A percentile compares a stretch with the other conserved stretches of the same genome.
These are phyloP conservation scores for Monilinia laxa DNA, from an alignment of 2,329 filamentous ascomycete species.

Conservation along the genomic window DNA sequence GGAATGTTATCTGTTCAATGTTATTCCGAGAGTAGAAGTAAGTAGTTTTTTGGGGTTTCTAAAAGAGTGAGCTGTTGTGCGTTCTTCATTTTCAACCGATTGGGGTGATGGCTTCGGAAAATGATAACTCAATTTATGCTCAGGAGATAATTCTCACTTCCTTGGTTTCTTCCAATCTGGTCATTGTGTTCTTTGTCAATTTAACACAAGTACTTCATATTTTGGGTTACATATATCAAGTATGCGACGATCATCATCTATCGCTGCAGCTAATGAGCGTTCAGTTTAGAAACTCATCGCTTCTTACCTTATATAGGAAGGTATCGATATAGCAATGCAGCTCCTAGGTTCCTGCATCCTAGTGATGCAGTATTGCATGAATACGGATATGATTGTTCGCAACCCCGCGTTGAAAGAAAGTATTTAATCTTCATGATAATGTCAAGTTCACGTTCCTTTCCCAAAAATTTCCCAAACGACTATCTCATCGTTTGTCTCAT, in stretches of 20 bases:
- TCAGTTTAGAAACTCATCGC: background rate
- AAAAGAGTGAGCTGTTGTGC: background rate
- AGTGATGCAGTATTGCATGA: slow-evolving; percentile 18
- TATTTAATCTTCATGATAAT: background rate
- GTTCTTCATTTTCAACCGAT: background rate
- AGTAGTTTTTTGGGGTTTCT: background rate
- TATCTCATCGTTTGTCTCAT: background rate
- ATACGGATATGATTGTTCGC: background rate
- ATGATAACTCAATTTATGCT: background rate
- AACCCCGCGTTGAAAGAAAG: background rate
- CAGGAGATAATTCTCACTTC: background rate
- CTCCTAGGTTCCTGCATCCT: slow-evolving; percentile 8
- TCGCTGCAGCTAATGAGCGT: slow-evolving; percentile 3
- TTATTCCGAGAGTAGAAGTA: background rate
- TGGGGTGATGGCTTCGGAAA: background rate
- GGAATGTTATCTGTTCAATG: background rate
- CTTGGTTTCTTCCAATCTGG: background rate
- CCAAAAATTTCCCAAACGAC: background rate
- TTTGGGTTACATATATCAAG: background rate
- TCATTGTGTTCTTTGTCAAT: background rate
- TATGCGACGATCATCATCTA: background rate
- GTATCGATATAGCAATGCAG: slow-evolving; percentile 10
- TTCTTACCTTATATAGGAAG: slow-evolving; percentile 11
- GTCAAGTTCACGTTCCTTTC: background rate
- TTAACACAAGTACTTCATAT: background rate